Evolutionary conservation across 2,329 filamentous ascomycete genomes (phyloP).

Genomic region (Rhexocercosporidium sp.): DNA sequence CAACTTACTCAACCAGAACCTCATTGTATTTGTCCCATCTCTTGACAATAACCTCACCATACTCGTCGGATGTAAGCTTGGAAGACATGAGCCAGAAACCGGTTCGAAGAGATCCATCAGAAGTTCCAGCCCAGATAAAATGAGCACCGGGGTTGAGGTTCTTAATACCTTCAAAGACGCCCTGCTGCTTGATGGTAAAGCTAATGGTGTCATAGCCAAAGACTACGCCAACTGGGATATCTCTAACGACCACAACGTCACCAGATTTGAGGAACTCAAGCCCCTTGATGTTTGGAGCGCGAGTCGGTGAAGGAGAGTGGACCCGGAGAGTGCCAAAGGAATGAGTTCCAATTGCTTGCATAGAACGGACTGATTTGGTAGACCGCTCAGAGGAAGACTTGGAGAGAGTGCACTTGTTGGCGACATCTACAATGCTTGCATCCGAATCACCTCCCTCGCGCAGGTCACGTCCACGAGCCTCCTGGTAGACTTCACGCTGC

Average conservation of each 20-base stretch:
- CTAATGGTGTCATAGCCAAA: constrained; percentile 44
- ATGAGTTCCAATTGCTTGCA: constrained; percentile 43
- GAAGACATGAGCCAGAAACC: constrained; percentile 60
- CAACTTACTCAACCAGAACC: constrained; percentile 49
- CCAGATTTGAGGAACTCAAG: constrained; percentile 42
- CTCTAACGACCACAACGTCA: constrained; percentile 59
- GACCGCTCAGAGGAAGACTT: constrained; percentile 38
- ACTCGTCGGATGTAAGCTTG: constrained; percentile 34
- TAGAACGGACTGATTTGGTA: constrained; percentile 42
- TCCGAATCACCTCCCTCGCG: constrained; percentile 19
- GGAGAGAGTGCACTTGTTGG: constrained; percentile 27
- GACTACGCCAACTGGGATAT: constrained; percentile 48
- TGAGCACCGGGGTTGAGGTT: constrained; percentile 61
- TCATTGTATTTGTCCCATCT: constrained; percentile 64
- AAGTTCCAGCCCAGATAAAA: constrained; percentile 63
- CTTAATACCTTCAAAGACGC: constrained; percentile 58
- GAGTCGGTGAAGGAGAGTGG: constrained; percentile 39
- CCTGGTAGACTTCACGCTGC: constrained; percentile 6
- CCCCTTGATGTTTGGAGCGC: constrained; percentile 19
- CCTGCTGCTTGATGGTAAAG: constrained; percentile 55
- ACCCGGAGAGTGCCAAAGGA: constrained; percentile 52
- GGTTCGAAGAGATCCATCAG: constrained; percentile 54
- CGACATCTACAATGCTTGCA: constrained; percentile 21
- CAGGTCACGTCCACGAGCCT: constrained; percentile 16
- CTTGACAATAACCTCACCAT: constrained; percentile 48